Conservation (phyloP, 108 stramenopile species). For the Nannochloropsis granulata region DNA sequence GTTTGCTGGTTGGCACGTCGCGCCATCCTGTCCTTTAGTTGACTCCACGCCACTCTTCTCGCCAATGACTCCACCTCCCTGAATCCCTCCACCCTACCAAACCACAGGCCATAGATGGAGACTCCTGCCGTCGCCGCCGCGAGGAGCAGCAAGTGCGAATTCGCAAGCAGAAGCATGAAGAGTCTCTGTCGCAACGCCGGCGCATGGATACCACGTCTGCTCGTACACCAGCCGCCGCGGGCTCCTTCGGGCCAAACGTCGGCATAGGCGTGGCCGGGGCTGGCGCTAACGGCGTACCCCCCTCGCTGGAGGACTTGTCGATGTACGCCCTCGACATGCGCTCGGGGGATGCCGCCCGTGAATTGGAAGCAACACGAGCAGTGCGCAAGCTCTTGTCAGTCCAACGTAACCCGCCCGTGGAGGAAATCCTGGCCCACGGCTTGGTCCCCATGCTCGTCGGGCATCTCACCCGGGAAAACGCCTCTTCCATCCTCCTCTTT, state of each 20-base stretch:
- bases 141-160: not conserved
- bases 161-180: not conserved
- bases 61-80: too few species aligned
- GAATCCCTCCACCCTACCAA: too few species aligned
- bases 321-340: not conserved
- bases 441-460: conserved; percentile 52
- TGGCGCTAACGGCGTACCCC: not conserved
- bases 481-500: conserved; percentile 52
- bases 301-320: not conserved
- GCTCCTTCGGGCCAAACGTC: not conserved
- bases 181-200: not conserved
- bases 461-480: conserved; percentile 38
- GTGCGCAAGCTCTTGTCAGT: conserved; percentile 65
- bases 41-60: too few species aligned
- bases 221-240: not conserved
- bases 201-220: not conserved
- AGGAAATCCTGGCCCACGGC: conserved; percentile 52
- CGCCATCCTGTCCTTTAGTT: too few species aligned
- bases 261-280: not conserved
- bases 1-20: too few species aligned
- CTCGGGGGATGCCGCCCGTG: not conserved
- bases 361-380: conserved; percentile 9
- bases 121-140: not conserved
- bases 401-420: conserved; percentile 63
- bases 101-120: not conserved